Percentiles rank a stretch among this genome's conserved stretches.
Evolutionary conservation across 75 land plant genomes (phyloP).

Genomic region (Selaginella tamariscina): DNA sequence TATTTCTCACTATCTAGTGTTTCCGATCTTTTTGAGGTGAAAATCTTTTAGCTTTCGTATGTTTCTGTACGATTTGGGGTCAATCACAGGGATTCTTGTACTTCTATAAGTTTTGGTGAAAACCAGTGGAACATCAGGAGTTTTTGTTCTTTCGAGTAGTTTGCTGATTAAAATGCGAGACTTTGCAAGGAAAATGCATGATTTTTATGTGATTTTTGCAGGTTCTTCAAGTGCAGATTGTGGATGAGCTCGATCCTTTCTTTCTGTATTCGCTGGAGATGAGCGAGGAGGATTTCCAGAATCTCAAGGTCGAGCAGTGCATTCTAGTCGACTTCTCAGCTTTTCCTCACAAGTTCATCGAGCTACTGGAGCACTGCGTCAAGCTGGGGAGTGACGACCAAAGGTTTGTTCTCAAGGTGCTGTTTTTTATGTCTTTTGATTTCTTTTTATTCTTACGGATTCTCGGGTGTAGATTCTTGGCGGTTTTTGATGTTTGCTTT

Average conservation of each 20-base stretch:
- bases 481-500: constrained; percentile 25
- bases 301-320: constrained; percentile 36
- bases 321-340: constrained; percentile 36
- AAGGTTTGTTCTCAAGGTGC: not conserved
- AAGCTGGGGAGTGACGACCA: constrained; percentile 20
- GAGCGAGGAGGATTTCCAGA: constrained; percentile 35
- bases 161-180: not conserved
- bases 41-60: not conserved
- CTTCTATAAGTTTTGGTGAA: not conserved
- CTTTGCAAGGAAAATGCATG: no score
- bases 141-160: no score
- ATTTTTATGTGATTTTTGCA: constrained; percentile 9
- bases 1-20: not conserved
- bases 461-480: constrained; percentile 22
- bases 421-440: not conserved
- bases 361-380: constrained; percentile 33
- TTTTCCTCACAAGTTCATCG: constrained; percentile 38
- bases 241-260: constrained; percentile 33
- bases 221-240: constrained; percentile 32
- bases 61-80: not conserved
- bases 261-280: constrained; percentile 34
- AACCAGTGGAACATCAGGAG: no score
- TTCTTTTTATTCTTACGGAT: not conserved
- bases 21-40: no score
- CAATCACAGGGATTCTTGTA: not conserved